A percentile compares a stretch with the other conserved stretches of the same genome.
phyloP scores from a whole-genome alignment of 305 asterid genomes.

The Rubia balearica region DNA sequence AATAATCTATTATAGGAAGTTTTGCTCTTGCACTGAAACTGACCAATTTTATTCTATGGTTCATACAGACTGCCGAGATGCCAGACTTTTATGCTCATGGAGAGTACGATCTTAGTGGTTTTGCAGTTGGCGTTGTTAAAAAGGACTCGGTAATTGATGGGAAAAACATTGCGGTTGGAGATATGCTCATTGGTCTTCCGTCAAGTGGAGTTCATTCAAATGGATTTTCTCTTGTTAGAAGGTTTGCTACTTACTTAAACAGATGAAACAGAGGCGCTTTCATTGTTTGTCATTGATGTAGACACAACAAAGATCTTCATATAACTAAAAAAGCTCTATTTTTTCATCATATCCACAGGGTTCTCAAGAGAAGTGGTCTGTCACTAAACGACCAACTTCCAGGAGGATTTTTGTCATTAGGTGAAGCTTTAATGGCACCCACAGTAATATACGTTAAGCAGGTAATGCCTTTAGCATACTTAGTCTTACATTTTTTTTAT shows the following conservation, averaged over 20 bases:
- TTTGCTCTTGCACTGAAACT: slow-evolving; percentile 1
- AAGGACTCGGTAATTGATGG: slow-evolving; percentile 80
- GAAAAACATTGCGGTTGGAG: slow-evolving; percentile 62
- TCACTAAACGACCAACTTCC: slow-evolving; percentile 67
- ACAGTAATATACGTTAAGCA: slow-evolving; percentile 91
- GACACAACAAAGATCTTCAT: background rate
- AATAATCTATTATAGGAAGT: background rate
- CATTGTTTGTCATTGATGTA: background rate
- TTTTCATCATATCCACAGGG: slow-evolving; percentile 33
- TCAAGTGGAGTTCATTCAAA: slow-evolving; percentile 97
- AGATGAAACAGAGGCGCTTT: background rate
- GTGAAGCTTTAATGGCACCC: slow-evolving; percentile 93
- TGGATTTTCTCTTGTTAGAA: slow-evolving; percentile 89
- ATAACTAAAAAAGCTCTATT: background rate
- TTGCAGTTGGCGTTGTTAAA: slow-evolving; percentile 77
- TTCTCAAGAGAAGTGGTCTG: slow-evolving; percentile 65
- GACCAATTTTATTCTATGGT: background rate
- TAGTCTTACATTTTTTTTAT: background rate
- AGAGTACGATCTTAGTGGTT: slow-evolving; percentile 91
- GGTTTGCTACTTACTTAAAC: slow-evolving; percentile 31
- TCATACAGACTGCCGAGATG: slow-evolving; percentile 93
- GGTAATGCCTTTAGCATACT: slow-evolving; percentile 30
- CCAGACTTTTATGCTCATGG: slow-evolving; percentile 89
- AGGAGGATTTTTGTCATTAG: slow-evolving; percentile 51
- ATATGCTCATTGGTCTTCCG: slow-evolving; percentile 77